These are phyloP conservation scores for Pulicaria dysenterica DNA, from an alignment of 129 eudicot genomes.

Conservation along the genomic window DNA sequence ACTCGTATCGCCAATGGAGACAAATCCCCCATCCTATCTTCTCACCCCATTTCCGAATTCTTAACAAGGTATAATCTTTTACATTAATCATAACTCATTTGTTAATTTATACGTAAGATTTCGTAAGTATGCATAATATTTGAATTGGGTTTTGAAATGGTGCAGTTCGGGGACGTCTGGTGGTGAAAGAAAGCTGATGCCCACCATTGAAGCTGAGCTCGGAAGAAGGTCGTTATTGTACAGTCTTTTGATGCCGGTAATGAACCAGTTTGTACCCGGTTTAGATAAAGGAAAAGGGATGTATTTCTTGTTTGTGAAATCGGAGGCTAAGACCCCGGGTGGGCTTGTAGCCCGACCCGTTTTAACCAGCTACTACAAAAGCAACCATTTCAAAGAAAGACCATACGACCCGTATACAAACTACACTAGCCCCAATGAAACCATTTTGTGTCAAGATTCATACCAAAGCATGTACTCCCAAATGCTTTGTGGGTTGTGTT, in stretches of 20 bases:
- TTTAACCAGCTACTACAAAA: slow-evolving; percentile 74
- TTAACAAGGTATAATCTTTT: slow-evolving; percentile 58
- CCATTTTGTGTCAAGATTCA: slow-evolving; percentile 75
- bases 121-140: not conserved
- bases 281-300: slow-evolving; percentile 83
- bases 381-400: slow-evolving; percentile 63
- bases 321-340: slow-evolving; percentile 74
- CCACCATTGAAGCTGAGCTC: slow-evolving; percentile 73
- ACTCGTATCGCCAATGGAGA: slow-evolving; percentile 81
- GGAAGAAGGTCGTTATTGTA: slow-evolving; percentile 62
- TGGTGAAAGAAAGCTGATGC: slow-evolving; percentile 85
- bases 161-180: slow-evolving; percentile 89
- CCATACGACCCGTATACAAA: slow-evolving; percentile 78
- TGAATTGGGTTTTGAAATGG: slow-evolving; percentile 10
- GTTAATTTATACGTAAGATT: not conserved
- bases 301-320: slow-evolving; percentile 77
- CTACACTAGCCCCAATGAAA: slow-evolving; percentile 76
- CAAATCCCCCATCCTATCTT: slow-evolving; percentile 66
- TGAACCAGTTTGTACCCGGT: slow-evolving; percentile 73
- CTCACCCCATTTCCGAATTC: slow-evolving; percentile 83
- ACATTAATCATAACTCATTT: not conserved
- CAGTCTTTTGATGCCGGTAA: slow-evolving; percentile 76
- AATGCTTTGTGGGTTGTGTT: slow-evolving; percentile 74
- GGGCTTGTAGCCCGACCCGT: slow-evolving; percentile 82
- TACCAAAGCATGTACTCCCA: slow-evolving; percentile 89